These are phyloP conservation scores for Colletotrichum sp. DNA, from an alignment of 2,329 filamentous ascomycete species.

Conservation along the genomic window DNA sequence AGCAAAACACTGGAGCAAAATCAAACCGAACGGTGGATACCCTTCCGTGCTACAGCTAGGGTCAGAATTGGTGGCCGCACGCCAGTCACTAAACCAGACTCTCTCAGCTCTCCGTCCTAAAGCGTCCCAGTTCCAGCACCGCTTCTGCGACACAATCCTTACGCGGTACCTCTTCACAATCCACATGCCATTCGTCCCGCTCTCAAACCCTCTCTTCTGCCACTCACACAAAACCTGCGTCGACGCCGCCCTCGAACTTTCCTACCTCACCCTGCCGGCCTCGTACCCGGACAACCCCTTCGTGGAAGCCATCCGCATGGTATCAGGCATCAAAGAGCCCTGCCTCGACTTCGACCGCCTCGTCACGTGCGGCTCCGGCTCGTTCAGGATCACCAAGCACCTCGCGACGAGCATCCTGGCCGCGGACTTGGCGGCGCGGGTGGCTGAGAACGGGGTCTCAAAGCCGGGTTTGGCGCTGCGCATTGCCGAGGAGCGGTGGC, in stretches of 20 bases:
- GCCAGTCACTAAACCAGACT: constrained; percentile 37
- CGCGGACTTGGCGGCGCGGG: constrained; percentile 49
- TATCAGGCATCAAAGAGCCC: background rate
- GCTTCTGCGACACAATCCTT: constrained; percentile 44
- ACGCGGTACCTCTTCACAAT: constrained; percentile 56
- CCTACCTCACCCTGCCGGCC: constrained; percentile 25
- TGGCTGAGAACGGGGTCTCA: constrained; percentile 42
- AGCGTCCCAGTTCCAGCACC: constrained; percentile 44
- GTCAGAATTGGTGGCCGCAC: constrained; percentile 44
- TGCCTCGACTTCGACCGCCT: constrained; percentile 40
- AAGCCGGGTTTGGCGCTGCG: constrained; percentile 31
- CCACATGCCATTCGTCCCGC: constrained; percentile 54
- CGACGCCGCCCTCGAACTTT: constrained; percentile 34
- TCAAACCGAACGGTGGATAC: constrained; percentile 45
- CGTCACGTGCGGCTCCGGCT: constrained; percentile 41
- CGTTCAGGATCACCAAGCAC: constrained; percentile 45
- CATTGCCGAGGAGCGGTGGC: constrained; percentile 32
- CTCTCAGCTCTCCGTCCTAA: constrained; percentile 22
- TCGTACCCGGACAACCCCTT: background rate
- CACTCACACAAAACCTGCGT: constrained; percentile 57
- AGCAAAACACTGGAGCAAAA: constrained; percentile 50
- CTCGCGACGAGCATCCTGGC: constrained; percentile 43
- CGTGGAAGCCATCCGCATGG: background rate
- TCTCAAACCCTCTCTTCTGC: constrained; percentile 50
- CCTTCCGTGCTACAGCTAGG: constrained; percentile 51